A percentile compares a stretch with the other conserved stretches of the same genome.
Evolutionary conservation across 2,329 filamentous ascomycete species (phyloP).

Genomic region (Scedosporium dehoogii): DNA sequence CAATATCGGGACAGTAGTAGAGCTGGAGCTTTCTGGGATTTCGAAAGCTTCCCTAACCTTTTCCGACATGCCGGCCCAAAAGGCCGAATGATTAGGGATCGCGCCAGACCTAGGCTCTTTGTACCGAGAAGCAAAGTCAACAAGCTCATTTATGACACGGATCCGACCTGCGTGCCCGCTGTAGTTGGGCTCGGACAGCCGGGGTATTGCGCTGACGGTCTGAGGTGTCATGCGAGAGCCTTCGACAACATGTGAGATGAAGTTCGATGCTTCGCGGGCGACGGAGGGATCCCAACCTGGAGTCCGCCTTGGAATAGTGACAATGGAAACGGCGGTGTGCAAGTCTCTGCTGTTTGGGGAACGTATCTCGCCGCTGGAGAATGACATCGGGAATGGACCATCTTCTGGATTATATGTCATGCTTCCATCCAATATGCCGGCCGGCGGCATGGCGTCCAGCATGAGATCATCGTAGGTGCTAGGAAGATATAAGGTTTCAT

Average conservation of each 20-base stretch:
- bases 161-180: not conserved
- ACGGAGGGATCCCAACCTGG: not conserved
- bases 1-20: not conserved
- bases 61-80: not conserved
- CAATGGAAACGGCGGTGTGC: not conserved
- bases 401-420: not conserved
- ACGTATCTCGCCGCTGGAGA: not conserved
- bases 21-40: not conserved
- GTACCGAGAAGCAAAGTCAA: not conserved
- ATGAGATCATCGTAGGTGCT: not conserved
- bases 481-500: constrained; percentile 2
- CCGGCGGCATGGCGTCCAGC: not conserved
- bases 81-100: not conserved
- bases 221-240: not conserved
- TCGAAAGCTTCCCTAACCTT: not conserved
- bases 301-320: not conserved
- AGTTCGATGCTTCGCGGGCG: not conserved
- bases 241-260: not conserved
- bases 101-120: not conserved
- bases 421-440: not conserved
- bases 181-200: not conserved
- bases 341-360: not conserved
- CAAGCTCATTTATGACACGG: not conserved
- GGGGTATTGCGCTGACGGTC: not conserved
- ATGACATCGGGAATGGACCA: not conserved